Evolutionary conservation across 1,284 basidiomycete genomes (phyloP), one percentile per base, ranked within the genome.

Genomic region (Omphalotus olearius): DNA sequence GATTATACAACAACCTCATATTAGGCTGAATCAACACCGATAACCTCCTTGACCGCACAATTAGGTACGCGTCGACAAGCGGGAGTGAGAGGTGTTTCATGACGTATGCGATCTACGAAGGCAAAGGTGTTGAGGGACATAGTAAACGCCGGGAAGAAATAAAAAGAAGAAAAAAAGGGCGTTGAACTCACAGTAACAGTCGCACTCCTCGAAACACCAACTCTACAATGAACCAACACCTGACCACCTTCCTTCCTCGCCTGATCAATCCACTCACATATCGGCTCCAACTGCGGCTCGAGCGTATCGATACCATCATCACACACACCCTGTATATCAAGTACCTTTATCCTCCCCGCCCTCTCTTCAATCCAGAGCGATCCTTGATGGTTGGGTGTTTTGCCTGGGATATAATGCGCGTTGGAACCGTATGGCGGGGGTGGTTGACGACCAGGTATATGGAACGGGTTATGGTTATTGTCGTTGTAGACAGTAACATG

Each of bases 221-320:
- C 94, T 14, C 95, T 82, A 69, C 96, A 98, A 69, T 99, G 96
- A 7, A 99, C 94, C 45, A 99, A 78, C 43, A 96, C 88, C 64
- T 88, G 89, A 5, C 95, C 95, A 4, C 94, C 93, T 35, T 83
- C 76, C 37, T 73, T 68, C 25, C 93, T 75, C 16, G 93, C 95
- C 45, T 81, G 73, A 62, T 98, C 93, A 64, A 99, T 98, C 89
- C 93, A 98, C 49, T 88, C 86, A 63, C 93, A 92, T 17, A 96
- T 88, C 4, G 88, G 84, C 50, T 83, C 83, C 43, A 99, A 80
- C 66, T 94, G 86, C 3, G 90, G 90, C 57, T 93, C 85, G 17
- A 98, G 80, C 33, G 91, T 92, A 69, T 97, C 94, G 65, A 97
- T 97, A 6, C 95, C 95, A 64, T 98, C 95, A 67, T 98, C 95